Percentiles rank a stretch among this genome's conserved stretches.
These are phyloP conservation scores for Heracleum sosnowskyi DNA, from an alignment of 129 eudicot genomes.

Conservation along the genomic window DNA sequence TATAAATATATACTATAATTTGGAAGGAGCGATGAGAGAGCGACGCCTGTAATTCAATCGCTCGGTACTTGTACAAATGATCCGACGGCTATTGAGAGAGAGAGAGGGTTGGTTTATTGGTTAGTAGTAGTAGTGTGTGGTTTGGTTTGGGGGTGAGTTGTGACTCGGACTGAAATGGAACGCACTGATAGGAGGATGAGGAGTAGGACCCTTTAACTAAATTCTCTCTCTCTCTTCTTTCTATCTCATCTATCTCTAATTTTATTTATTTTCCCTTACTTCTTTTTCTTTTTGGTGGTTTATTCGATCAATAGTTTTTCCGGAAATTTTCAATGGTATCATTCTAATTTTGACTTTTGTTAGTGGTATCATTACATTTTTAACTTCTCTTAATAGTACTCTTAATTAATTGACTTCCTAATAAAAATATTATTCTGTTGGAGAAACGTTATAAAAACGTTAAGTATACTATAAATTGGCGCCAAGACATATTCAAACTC, in stretches of 20 bases:
- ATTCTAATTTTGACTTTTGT: too few relatives aligned
- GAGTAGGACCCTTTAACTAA: neutral
- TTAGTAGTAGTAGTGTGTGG: neutral
- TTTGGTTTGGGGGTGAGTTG: neutral
- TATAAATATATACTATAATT: neutral
- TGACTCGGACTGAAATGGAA: neutral
- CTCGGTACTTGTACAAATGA: neutral
- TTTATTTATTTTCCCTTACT: too few relatives aligned
- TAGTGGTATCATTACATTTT: too few relatives aligned
- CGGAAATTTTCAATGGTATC: too few relatives aligned
- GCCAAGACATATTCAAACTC: too few relatives aligned
- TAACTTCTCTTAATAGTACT: too few relatives aligned
- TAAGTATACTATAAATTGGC: too few relatives aligned
- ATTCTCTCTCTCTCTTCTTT: neutral
- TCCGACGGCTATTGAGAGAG: conserved; percentile 5
- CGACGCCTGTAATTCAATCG: conserved; percentile 1
- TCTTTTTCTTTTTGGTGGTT: too few relatives aligned
- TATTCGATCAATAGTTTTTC: too few relatives aligned
- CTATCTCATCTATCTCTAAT: neutral
- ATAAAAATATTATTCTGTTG: too few relatives aligned
- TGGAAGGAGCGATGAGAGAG: neutral
- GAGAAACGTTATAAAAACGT: too few relatives aligned
- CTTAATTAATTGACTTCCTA: too few relatives aligned
- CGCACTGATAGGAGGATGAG: neutral
- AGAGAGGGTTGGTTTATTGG: neutral